Evolutionary conservation across 225 moss, liverwort and hornwort genomes (phyloP).

Genomic region (Rhytidiadelphus loreus): DNA sequence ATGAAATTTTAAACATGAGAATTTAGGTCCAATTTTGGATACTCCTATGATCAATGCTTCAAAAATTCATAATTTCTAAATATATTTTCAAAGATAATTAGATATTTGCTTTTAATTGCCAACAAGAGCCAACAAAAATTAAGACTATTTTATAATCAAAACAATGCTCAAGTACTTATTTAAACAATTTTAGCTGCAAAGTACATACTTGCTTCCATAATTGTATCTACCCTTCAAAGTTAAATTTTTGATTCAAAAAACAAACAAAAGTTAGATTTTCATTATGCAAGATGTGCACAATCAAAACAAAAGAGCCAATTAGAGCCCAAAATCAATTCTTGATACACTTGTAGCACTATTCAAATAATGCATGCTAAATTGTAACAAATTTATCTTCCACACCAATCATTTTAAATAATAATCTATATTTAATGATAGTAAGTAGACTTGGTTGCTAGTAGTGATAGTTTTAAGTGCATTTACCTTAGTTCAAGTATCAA

Average conservation of each 20-base stretch:
- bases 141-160: neutral
- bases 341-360: too few species aligned
- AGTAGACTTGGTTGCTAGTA: rapidly evolving
- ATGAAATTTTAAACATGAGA: neutral
- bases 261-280: neutral
- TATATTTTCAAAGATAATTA: neutral
- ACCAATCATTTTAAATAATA: too few species aligned
- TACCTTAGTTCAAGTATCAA: too few species aligned
- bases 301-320: rapidly evolving
- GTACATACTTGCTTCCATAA: rapidly evolving
- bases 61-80: neutral
- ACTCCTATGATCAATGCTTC: neutral
- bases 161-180: neutral
- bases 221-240: neutral
- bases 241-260: neutral
- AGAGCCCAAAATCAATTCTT: rapidly evolving
- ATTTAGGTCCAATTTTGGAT: neutral
- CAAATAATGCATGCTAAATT: neutral
- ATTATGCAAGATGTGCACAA: neutral
- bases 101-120: neutral
- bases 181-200: neutral
- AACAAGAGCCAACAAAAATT: too few species aligned
- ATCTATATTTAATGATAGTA: neutral
- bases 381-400: rapidly evolving
- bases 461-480: neutral